phyloP scores from a whole-genome alignment of 345 rosid species.

The Bruguiera sexangula region DNA sequence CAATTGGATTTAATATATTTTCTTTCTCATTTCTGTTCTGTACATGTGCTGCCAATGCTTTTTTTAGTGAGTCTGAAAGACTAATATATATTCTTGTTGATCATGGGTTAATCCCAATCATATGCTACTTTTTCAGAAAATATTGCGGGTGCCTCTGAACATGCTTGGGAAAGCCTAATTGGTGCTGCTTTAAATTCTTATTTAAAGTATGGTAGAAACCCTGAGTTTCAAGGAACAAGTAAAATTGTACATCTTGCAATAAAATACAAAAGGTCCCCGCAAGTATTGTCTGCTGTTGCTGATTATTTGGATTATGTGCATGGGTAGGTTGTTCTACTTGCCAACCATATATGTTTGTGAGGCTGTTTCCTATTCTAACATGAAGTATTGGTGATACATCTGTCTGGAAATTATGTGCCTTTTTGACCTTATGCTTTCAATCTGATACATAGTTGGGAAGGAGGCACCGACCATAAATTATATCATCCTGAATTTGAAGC shows the following conservation, averaged over 20 bases:
- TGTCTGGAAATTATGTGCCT: no score
- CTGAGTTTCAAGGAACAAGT: constrained; percentile 38
- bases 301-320: constrained; percentile 62
- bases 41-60: background rate
- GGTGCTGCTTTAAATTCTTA: constrained; percentile 65
- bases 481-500: constrained; percentile 48
- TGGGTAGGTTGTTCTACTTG: constrained; percentile 46
- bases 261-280: constrained; percentile 57
- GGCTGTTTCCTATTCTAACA: no score
- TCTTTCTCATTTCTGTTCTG: background rate
- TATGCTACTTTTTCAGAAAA: constrained; percentile 38
- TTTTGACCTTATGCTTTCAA: constrained; percentile 11
- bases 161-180: constrained; percentile 65
- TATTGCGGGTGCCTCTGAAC: constrained; percentile 45
- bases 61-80: no score
- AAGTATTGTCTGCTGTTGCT: constrained; percentile 67
- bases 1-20: no score
- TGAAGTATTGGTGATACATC: no score
- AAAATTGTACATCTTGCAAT: constrained; percentile 59
- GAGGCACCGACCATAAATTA: constrained; percentile 20
- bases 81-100: no score
- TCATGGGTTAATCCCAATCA: no score
- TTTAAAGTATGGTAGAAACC: constrained; percentile 30
- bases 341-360: no score
- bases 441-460: constrained; percentile 43